Evolutionary conservation across 2,329 filamentous ascomycete species (phyloP), one percentile per base, ranked within the genome.

Genomic region (Alternaria brassicicola): DNA sequence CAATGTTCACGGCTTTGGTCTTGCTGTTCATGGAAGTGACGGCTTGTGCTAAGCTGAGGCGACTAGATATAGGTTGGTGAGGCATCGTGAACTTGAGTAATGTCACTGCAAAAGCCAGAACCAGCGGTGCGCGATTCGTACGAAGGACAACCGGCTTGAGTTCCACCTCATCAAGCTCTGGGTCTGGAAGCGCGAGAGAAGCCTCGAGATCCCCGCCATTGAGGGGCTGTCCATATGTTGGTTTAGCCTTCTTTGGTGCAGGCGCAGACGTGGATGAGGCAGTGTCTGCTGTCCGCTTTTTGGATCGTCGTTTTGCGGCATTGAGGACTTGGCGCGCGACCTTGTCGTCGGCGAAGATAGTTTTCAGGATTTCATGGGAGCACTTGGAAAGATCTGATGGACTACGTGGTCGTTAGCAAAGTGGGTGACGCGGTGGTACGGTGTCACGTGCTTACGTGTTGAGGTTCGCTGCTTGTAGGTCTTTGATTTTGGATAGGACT

Each of bases 11-110:
- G 9, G 92, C 92, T 77, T 93, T 93, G 33, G 86, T 87, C 63
- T 88, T 85, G 59, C 90, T 92, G 71, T 94, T 95, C 26, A 88
- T 87, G 72, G 91, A 93, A 15, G 96, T 90, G 1, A 95, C 88
- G 0, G 91, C 92, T 76, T 96, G 92, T 0, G 89, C 91, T 19
- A 97, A 80, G 71, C 92, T 96, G 19, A 96, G 79, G 45, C 91
- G 84, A 72, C 91, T 94, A n/a, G 91, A 95, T 3, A 89, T 82
- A 3, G 92, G 92, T 73, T 97, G 93, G 65, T 91, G 88, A 0
- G 92, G 90, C 89, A 93, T 94, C 0, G 91, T 96, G 71, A 89
- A 88, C 43, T 90, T 88, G 45, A 96, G 74, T 47, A 94, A 73
- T 59, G 87, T 85, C 13, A 92, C 85, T 1, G 89, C 88, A 76